Evolutionary conservation across 257 asterid genomes (phyloP).

Genomic region (Paulownia fortunei): DNA sequence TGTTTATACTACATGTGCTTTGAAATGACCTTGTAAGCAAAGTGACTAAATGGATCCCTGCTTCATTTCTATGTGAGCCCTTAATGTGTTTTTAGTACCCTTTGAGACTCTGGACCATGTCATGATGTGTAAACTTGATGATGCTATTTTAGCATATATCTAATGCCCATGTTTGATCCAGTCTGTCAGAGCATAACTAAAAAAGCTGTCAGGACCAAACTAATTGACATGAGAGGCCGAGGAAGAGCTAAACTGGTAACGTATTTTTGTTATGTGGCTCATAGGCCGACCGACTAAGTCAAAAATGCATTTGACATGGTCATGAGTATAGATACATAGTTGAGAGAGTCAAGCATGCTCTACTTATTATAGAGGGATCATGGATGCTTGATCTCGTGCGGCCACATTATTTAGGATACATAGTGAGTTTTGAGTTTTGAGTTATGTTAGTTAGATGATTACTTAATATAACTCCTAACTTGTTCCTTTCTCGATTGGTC

Average conservation of each 20-base stretch:
- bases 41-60: background rate
- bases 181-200: no score
- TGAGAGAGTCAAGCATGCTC: background rate
- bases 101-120: background rate
- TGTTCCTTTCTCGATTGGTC: background rate
- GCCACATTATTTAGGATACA: background rate
- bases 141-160: background rate
- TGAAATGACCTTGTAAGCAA: background rate
- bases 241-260: background rate
- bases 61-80: no score
- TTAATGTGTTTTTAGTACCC: background rate
- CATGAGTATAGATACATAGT: background rate
- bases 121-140: background rate
- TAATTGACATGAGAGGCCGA: background rate
- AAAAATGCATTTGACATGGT: background rate
- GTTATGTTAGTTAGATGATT: background rate
- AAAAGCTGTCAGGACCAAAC: background rate
- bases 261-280: background rate
- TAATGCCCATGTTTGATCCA: background rate
- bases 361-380: background rate
- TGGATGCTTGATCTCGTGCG: background rate
- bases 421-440: background rate
- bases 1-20: background rate
- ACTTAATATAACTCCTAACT: background rate
- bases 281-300: background rate